phyloP scores from a whole-genome alignment of 1,139 yeast genomes.

The Candida sanyaensis region DNA sequence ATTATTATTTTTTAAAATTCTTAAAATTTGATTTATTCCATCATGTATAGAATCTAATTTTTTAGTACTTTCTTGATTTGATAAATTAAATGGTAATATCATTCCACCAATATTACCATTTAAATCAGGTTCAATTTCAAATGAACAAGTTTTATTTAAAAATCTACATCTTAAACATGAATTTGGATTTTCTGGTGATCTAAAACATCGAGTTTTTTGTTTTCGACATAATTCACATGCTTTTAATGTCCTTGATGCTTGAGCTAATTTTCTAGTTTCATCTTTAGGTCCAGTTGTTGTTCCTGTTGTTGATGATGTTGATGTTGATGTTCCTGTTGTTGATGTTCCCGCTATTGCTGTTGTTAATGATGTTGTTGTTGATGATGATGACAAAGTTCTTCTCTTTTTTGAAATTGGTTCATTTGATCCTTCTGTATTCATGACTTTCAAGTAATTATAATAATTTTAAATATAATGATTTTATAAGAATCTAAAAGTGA shows the following conservation, averaged over 20 bases:
- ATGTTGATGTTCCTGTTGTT: too few relatives aligned
- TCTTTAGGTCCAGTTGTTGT: slow-evolving; percentile 1
- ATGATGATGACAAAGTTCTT: too few relatives aligned
- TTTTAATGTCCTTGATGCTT: slow-evolving; percentile 49
- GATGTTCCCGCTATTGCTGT: too few relatives aligned
- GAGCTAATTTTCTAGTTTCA: slow-evolving; percentile 24
- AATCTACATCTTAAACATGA: slow-evolving; percentile 61
- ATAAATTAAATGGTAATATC: slow-evolving; percentile 1
- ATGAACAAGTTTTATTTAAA: slow-evolving; percentile 52
- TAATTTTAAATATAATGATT: too few relatives aligned
- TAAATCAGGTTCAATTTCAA: slow-evolving; percentile 24
- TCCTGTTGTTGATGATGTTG: too few relatives aligned
- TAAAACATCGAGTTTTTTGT: slow-evolving; percentile 65
- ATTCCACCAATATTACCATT: not conserved
- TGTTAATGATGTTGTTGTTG: too few relatives aligned
- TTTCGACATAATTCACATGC: slow-evolving; percentile 64
- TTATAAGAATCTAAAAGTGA: too few relatives aligned
- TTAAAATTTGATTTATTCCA: slow-evolving; percentile 35
- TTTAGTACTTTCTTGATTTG: slow-evolving; percentile 4
- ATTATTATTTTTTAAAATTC: slow-evolving; percentile 18
- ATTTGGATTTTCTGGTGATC: slow-evolving; percentile 42
- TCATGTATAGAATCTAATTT: slow-evolving; percentile 30
- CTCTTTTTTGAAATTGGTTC: too few relatives aligned
- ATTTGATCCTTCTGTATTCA: too few relatives aligned
- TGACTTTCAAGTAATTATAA: too few relatives aligned